Evolutionary conservation across 2,329 filamentous ascomycete genomes (phyloP), one percentile per base, ranked within the genome.

Genomic region (Ophiostoma fasciatum): DNA sequence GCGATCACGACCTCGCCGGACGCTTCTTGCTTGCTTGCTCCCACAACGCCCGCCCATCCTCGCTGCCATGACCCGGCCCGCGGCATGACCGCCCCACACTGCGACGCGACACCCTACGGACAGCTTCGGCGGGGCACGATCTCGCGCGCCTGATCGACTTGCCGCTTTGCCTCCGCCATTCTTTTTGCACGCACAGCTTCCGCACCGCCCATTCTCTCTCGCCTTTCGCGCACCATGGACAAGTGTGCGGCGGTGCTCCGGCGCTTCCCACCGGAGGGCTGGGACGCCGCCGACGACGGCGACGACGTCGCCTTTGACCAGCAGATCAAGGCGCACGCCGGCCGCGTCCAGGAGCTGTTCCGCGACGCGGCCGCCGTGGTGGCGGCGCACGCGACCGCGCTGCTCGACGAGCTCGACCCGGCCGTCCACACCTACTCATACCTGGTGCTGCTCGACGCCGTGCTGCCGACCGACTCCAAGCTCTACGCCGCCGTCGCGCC

Each of bases 341-440:
- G 46, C 14, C 50, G 50, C 13, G 47, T 69, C 14, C 51, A 51
- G 23, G 55, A 51, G 39, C 39, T 68, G 25, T 45, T 62, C 15
- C 49, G 53, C 12, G 54, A 56, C 2, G 46, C 55, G 3, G 42
- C 45, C 13, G 39, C 46, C 13, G 48, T 52, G 10, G 46, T 68
- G 27, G 35, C 48, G 25, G 42, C 44, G 11, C 50, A 58, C 28
- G 56, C 60, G 14, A 35, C 45, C 10, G 42, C 58, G 31, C 50
- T 69, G 6, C 52, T 72, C 4, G 46, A 61, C 43, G 66, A 63
- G 37, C 48, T 73, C 19, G 50, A 71, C 42, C 65, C 68, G 1
- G 51, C 57, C 7, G 37, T 55, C 30, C 57, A 74, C 45, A 66
- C 69, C 7, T 59, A 71, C 37, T 67, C 67, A 18, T 68, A 63